These are phyloP conservation scores for Eucalyptus marginata DNA, from an alignment of 345 rosid genomes.

Conservation along the genomic window DNA sequence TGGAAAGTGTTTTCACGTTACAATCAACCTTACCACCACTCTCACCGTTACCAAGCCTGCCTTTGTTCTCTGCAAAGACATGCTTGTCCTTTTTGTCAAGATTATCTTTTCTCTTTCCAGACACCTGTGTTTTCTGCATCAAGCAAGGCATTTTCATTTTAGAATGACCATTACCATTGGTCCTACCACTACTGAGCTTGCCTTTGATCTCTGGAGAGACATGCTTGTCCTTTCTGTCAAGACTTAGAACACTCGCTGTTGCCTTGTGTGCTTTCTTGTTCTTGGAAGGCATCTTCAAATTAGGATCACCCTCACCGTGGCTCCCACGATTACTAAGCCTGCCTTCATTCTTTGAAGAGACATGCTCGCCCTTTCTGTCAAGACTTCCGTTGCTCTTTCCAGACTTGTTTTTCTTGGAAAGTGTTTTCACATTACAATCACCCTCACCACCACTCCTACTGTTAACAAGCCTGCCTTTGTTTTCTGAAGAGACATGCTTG, in stretches of 20 bases:
- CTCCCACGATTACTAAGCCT: slow-evolving; percentile 3
- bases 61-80: slow-evolving; percentile 10
- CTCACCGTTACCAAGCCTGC: slow-evolving; percentile 8
- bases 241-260: not conserved
- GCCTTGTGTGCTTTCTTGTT: not conserved
- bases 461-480: slow-evolving; percentile 16
- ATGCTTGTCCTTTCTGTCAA: slow-evolving; percentile 22
- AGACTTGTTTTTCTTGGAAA: not conserved
- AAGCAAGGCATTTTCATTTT: not conserved
- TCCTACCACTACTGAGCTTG: slow-evolving; percentile 4
- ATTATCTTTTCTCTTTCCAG: not conserved
- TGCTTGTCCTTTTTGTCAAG: slow-evolving; percentile 19
- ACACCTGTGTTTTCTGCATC: not conserved
- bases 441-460: not conserved
- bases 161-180: not conserved
- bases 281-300: not conserved
- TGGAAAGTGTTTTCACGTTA: not conserved
- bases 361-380: slow-evolving; percentile 18
- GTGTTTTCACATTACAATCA: not conserved
- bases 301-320: not conserved
- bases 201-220: slow-evolving; percentile 14
- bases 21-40: not conserved
- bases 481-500: slow-evolving; percentile 7
- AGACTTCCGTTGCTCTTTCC: not conserved
- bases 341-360: slow-evolving; percentile 14